Percentiles rank a stretch among this genome's conserved stretches.
Conservation (phyloP, 306 rosid genomes). For the Cucurbita moschata region DNA sequence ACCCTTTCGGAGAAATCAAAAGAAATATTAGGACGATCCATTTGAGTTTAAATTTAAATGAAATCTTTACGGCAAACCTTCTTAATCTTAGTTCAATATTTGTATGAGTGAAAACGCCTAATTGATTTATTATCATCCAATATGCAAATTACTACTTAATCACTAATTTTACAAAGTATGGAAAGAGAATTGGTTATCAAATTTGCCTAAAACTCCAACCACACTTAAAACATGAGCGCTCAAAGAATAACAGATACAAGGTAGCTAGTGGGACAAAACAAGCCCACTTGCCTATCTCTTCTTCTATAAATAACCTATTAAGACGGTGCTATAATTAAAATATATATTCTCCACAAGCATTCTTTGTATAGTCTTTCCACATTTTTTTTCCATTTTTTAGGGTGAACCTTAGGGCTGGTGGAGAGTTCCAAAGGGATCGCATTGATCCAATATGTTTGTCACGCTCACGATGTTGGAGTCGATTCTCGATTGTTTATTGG, state of each 20-base stretch:
- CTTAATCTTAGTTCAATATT: no score
- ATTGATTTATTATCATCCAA: no score
- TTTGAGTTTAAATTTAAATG: no score
- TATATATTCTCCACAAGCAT: neutral
- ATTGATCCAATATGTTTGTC: conserved; percentile 39
- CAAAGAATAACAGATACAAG: neutral
- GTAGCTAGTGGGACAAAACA: neutral
- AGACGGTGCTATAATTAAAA: neutral
- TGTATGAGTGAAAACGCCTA: no score
- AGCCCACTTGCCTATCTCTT: neutral
- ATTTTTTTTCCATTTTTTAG: neutral
- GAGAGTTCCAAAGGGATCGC: conserved; percentile 93
- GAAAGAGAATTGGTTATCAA: neutral
- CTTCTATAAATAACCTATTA: neutral
- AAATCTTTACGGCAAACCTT: no score
- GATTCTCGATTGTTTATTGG: conserved; percentile 11
- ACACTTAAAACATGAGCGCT: neutral
- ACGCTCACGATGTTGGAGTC: neutral
- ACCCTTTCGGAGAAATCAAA: no score
- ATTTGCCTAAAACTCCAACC: neutral
- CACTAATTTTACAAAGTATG: neutral
- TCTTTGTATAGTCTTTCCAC: neutral
- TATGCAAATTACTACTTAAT: no score
- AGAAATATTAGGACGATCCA: no score
- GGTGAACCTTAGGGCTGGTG: conserved; percentile 33